Conservation (phyloP, 495 filamentous ascomycete species). For the Aspergillus funiculosus region DNA sequence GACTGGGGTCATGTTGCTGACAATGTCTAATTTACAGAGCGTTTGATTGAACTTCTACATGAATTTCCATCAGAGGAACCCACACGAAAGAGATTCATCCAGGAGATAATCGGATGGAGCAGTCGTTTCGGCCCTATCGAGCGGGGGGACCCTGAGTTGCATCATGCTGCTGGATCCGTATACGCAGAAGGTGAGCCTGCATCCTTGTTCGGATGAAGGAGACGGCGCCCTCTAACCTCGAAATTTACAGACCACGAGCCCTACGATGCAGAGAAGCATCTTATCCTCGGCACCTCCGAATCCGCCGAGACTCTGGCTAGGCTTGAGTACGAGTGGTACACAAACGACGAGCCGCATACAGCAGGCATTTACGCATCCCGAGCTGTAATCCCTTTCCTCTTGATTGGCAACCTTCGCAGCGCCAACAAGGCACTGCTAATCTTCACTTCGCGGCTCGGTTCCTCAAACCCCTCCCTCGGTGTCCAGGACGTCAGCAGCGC, state of each 20-base stretch:
- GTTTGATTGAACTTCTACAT: slow-evolving; percentile 59
- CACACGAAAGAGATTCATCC: slow-evolving; percentile 83
- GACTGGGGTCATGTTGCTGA: not conserved
- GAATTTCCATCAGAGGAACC: slow-evolving; percentile 80
- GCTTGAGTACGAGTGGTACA: slow-evolving; percentile 93
- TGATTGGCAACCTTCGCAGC: slow-evolving; percentile 82
- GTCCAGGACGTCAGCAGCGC: slow-evolving; percentile 78
- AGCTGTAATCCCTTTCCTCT: slow-evolving; percentile 85
- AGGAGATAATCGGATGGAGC: slow-evolving; percentile 87
- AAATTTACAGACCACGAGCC: slow-evolving; percentile 62
- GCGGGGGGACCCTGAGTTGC: slow-evolving; percentile 88
- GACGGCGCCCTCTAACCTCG: slow-evolving; percentile 14
- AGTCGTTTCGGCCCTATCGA: slow-evolving; percentile 77
- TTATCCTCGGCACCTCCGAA: slow-evolving; percentile 83
- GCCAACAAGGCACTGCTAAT: slow-evolving; percentile 75
- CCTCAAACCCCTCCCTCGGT: slow-evolving; percentile 60
- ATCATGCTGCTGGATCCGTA: slow-evolving; percentile 84
- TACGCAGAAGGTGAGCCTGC: slow-evolving; percentile 68
- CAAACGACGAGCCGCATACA: slow-evolving; percentile 77
- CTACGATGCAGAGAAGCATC: slow-evolving; percentile 88
- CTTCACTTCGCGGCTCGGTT: slow-evolving; percentile 68
- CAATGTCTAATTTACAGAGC: slow-evolving; percentile 31
- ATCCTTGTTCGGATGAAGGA: not conserved
- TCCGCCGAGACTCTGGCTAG: slow-evolving; percentile 72
- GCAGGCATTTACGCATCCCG: slow-evolving; percentile 85